A percentile compares a stretch with the other conserved stretches of the same genome.
phyloP scores from a whole-genome alignment of 2,329 filamentous ascomycete species.

The Trichoderma sp. region DNA sequence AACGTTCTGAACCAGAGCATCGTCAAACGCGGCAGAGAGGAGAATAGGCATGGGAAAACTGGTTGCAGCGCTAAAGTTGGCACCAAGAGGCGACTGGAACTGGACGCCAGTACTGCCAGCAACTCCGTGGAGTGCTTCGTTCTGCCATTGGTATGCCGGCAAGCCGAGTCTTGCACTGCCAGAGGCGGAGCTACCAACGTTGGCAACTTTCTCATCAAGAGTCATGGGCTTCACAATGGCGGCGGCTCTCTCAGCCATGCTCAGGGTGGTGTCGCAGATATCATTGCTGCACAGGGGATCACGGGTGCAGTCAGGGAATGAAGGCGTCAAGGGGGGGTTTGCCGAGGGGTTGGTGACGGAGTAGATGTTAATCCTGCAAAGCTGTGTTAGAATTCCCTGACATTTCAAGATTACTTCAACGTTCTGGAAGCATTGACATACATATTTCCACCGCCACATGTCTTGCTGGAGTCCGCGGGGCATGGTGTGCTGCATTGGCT shows the following conservation, averaged over 20 bases:
- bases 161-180: conserved; percentile 61
- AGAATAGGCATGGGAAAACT: conserved; percentile 68
- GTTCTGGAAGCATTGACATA: neutral
- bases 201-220: conserved; percentile 41
- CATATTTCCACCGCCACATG: conserved; percentile 29
- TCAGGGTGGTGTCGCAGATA: conserved; percentile 52
- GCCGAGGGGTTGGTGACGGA: conserved; percentile 26
- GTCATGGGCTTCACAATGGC: conserved; percentile 41
- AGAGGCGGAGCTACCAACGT: conserved; percentile 33
- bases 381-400: neutral
- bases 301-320: conserved; percentile 36
- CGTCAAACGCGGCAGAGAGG: conserved; percentile 66
- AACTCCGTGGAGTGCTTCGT: conserved; percentile 65
- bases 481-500: conserved; percentile 27
- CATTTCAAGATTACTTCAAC: neutral
- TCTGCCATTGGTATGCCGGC: conserved; percentile 64
- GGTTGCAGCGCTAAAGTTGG: conserved; percentile 60
- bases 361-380: conserved; percentile 30
- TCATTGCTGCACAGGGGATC: conserved; percentile 37
- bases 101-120: conserved; percentile 56
- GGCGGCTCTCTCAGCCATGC: conserved; percentile 36
- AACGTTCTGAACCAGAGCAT: conserved; percentile 61
- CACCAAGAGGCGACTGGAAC: conserved; percentile 35
- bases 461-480: conserved; percentile 28
- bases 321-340: conserved; percentile 28